Evolutionary conservation across 2,329 filamentous ascomycete species (phyloP).

Genomic region (Pezicula radicicola): DNA sequence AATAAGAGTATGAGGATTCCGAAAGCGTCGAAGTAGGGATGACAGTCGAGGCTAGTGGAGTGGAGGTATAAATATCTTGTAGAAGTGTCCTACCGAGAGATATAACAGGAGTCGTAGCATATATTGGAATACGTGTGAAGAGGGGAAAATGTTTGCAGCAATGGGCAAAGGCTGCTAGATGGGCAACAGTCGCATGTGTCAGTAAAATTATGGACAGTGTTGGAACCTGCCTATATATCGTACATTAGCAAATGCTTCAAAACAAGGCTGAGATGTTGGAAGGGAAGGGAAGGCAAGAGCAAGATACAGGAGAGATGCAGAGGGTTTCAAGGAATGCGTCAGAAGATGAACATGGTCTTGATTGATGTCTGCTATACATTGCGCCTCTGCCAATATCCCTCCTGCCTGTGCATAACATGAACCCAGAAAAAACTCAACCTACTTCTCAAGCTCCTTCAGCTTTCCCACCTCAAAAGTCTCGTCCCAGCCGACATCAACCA

Average conservation of each 20-base stretch:
- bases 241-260: constrained; percentile 12
- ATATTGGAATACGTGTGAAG: constrained; percentile 89
- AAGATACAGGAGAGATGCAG: not conserved
- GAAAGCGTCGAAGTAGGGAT: constrained; percentile 72
- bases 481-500: constrained; percentile 96
- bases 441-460: constrained; percentile 89
- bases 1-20: constrained; percentile 54
- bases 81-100: constrained; percentile 86
- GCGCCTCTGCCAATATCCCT: constrained; percentile 2
- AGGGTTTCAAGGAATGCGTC: constrained; percentile 6
- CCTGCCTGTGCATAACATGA: constrained; percentile 1
- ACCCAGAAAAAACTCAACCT: constrained; percentile 29
- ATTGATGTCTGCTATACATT: constrained; percentile 26
- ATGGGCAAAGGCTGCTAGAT: constrained; percentile 90
- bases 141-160: constrained; percentile 95
- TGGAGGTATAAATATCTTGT: constrained; percentile 89
- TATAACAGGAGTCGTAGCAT: constrained; percentile 91
- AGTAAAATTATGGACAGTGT: constrained; percentile 91
- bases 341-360: constrained; percentile 16
- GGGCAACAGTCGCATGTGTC: constrained; percentile 87
- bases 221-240: constrained; percentile 68
- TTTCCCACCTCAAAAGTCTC: constrained; percentile 80
- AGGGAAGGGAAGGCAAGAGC: not conserved
- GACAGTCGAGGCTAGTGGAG: constrained; percentile 81
- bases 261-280: not conserved